Conservation (phyloP, 2,329 filamentous ascomycete genomes). For the Diaporthe eres region DNA sequence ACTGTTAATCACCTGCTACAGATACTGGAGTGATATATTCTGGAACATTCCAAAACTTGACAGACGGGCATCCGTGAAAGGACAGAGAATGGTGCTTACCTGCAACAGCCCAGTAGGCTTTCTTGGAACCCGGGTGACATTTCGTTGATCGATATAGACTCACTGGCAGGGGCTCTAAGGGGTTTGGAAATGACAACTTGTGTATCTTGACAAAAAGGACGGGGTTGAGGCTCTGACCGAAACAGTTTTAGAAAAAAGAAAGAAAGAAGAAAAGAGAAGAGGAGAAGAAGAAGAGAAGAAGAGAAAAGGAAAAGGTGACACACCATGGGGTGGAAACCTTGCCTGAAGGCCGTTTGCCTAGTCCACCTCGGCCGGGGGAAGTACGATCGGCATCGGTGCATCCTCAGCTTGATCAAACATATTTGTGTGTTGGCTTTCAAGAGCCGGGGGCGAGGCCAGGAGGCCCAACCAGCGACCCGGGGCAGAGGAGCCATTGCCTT, state of each 20-base stretch:
- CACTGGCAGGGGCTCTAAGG: neutral
- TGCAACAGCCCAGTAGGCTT: neutral
- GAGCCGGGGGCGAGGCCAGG: neutral
- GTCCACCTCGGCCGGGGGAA: neutral
- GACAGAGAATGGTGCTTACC: no score
- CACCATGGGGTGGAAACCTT: neutral
- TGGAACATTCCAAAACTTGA: no score
- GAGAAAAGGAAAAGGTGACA: no score
- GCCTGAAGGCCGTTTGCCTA: neutral
- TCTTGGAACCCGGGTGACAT: conserved; percentile 14
- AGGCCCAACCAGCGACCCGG: neutral
- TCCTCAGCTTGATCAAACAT: neutral
- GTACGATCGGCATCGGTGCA: neutral
- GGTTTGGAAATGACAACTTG: no score
- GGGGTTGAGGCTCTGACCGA: neutral
- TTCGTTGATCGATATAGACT: neutral
- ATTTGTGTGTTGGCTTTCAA: neutral
- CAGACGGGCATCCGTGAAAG: no score
- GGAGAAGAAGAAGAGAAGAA: no score
- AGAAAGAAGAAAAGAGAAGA: no score
- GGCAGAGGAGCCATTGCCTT: neutral
- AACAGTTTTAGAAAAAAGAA: neutral
- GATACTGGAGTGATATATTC: no score
- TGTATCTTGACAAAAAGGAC: no score
- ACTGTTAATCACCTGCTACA: no score